Evolutionary conservation across 148 eudicot genomes (phyloP).

Genomic region (Camellia granthamiana): DNA sequence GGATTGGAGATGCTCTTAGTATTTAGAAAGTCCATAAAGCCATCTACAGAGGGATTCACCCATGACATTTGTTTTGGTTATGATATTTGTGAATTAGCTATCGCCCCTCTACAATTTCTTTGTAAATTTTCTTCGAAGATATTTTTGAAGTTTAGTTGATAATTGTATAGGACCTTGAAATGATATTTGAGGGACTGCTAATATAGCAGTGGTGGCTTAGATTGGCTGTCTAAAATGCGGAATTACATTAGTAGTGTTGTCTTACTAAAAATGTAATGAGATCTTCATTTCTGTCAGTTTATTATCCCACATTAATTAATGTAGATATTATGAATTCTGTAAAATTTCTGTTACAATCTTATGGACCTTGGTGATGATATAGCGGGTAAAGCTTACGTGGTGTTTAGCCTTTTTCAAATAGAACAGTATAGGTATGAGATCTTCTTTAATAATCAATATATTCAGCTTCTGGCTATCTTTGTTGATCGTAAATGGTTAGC

Average conservation of each 20-base stretch:
- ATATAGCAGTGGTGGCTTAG: too few species aligned
- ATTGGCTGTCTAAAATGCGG: too few species aligned
- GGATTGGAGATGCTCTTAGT: neutral
- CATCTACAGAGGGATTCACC: neutral
- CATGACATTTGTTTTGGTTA: neutral
- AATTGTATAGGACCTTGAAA: neutral
- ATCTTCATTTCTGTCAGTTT: too few species aligned
- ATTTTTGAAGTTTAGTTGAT: neutral
- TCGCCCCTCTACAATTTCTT: neutral
- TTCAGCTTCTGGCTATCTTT: neutral
- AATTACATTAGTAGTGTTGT: too few species aligned
- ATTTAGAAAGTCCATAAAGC: neutral
- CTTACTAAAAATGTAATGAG: too few species aligned
- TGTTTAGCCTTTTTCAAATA: neutral
- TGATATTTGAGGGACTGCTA: neutral
- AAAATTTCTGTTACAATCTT: too few species aligned
- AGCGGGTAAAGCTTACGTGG: neutral
- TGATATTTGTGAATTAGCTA: neutral
- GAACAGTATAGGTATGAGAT: neutral
- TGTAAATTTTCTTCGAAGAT: neutral
- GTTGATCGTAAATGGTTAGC: neutral
- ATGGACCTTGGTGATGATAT: neutral
- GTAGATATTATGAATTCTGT: too few species aligned
- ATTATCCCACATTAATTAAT: too few species aligned
- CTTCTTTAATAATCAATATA: neutral